Base-by-base conservation (phyloP, 805 yeast species). In the Spathaspora sp. region DNA sequence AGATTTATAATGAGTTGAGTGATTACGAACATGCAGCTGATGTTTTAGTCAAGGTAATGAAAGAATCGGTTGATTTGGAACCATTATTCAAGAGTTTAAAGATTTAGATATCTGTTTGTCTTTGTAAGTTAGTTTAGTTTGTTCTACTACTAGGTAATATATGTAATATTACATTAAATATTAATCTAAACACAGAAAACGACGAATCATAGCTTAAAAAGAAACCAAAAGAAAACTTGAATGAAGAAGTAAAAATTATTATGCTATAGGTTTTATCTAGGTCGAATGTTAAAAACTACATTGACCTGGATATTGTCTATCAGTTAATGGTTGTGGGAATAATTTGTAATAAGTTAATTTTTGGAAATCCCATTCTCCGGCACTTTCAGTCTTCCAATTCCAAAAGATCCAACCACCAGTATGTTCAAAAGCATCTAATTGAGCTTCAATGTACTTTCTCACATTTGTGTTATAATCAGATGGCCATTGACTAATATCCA, bases 341-440 rank as follows among this genome's bases (percentile, higher is more conserved):
- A 89, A 64, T 26, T 82, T 85, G 50, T 79, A 67, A 17, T 67
- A 74, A 18, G 80, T 68, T 59, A 92, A 78, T 56, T 74, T 72
- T 60, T 77, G 75, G 73, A 88, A 78, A 69, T 89, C 96, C 97
- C 97, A 92, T 67, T 92, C 97, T 50, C 86, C 66, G 18, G 89
- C 75, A 58, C 69, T 70, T 70, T 92, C 97, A 26, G 96, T 87
- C 77, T 91, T 92, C 86, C 89, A 91, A 67, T 86, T 82, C 97
- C 97, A 92, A 76, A 88, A 86, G 52, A 89, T 80, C 97, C 97
- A 92, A 31, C 98, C 98, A 35, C 76, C 79, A 52, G 82, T 78
- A 60, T 78, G 79, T 60, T 85, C 89, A 50, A 68, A 72, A 1
- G 97, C 89, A 65, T 92, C 97, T 63, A 92, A 73, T 76, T 92